Evolutionary conservation across 1,139 yeast genomes (phyloP), one percentile per base, ranked within the genome.

Genomic region (Hemisphaericaspora xylanilytica): DNA sequence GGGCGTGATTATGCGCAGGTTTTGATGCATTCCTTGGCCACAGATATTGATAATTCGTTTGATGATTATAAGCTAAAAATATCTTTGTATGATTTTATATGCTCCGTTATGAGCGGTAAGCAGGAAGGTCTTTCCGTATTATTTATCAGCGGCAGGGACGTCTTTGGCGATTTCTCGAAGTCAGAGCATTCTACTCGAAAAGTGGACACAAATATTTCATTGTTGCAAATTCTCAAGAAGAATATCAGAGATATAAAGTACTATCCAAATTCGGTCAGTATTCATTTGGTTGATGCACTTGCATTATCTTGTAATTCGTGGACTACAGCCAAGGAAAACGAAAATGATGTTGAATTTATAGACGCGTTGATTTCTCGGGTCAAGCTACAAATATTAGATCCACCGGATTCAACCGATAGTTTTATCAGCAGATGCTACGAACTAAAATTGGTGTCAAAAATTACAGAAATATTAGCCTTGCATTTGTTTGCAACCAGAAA

Each of bases 121-220:
- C 97, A 92, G 62, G 95, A 89, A 55, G 97, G 97, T 1, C 63
- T 90, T 22, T 75, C 95, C 0, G 85, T 86, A 36, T 67, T 86
- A 33, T 78, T 92, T 45, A 67, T 88, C 32, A 84, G 87, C 36
- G 96, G 95, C 1, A 65, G 77, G 43, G 83, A 81, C 46, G 77
- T 68, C 4, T 71, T 70, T 44, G 57, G 67, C 1, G 70, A 65
- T 37, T 53, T 61, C 35, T 55, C 58, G 2, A 52, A 54, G 25
- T 29, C 32, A 17, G 32, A 29, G 15, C 32, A 29, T 18, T 16
- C 32, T 10, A 45, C 40, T 28, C 42, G 32, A 21, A 32, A 45
- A 54, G 40, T 49, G 49, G 32, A 53, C 50, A 38, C 45, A 40
- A 17, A 32, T 8, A 32, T 53, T 4, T 70, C 78, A 0, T 58